Conservation (phyloP, 805 yeast species). For the Candida anglica region DNA sequence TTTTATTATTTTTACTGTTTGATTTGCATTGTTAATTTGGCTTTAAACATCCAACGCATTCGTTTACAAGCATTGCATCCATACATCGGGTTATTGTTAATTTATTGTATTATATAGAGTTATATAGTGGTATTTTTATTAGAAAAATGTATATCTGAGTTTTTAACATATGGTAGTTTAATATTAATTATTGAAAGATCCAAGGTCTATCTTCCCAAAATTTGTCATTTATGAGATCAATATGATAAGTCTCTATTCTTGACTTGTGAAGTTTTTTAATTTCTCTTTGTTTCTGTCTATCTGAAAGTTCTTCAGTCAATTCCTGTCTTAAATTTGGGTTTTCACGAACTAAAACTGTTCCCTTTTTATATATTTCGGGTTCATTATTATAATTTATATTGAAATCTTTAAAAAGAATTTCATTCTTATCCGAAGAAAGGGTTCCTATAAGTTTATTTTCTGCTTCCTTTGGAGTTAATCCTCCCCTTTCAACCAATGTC, state of each 20-base stretch:
- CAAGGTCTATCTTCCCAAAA: constrained; percentile 57
- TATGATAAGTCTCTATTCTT: constrained; percentile 42
- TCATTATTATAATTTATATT: constrained; percentile 89
- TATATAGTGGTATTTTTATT: constrained; percentile 2
- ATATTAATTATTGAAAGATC: no score
- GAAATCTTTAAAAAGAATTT: constrained; percentile 71
- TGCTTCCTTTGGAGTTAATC: constrained; percentile 72
- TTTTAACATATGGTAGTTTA: no score
- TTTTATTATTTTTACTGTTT: constrained; percentile 3
- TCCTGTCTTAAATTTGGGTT: constrained; percentile 15
- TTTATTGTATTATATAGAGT: not conserved
- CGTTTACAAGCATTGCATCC: not conserved
- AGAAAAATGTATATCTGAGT: not conserved
- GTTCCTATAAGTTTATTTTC: constrained; percentile 78
- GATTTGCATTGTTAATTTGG: not conserved
- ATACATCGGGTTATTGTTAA: not conserved
- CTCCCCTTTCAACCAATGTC: constrained; percentile 71
- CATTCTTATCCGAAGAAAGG: constrained; percentile 79
- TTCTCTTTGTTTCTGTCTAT: constrained; percentile 48
- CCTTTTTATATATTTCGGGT: constrained; percentile 84
- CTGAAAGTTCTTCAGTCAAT: constrained; percentile 15
- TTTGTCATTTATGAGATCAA: constrained; percentile 58
- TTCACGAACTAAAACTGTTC: constrained; percentile 61
- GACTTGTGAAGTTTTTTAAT: constrained; percentile 49
- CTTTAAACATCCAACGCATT: not conserved